These are phyloP conservation scores for Wickerhamomyces tratensis DNA, from an alignment of 805 yeast species.

Conservation along the genomic window DNA sequence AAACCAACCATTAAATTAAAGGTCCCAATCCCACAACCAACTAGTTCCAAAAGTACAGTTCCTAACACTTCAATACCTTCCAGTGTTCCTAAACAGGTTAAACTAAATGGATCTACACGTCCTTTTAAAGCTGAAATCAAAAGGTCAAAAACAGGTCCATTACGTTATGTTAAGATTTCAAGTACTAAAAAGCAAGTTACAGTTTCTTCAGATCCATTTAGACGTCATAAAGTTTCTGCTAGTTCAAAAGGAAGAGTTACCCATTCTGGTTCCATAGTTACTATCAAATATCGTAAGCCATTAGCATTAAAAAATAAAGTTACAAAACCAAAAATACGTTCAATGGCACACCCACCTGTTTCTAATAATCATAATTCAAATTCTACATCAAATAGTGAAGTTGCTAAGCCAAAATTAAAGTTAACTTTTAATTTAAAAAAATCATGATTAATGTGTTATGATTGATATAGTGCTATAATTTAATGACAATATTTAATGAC, in stretches of 20 bases:
- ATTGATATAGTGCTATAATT: no score
- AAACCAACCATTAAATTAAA: constrained; percentile 1
- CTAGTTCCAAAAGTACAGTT: neutral
- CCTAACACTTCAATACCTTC: neutral
- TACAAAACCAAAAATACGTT: no score
- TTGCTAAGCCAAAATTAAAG: no score
- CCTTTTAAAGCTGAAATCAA: constrained; percentile 11
- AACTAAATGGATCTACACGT: neutral
- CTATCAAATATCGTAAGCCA: neutral
- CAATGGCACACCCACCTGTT: no score
- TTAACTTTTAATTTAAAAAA: no score
- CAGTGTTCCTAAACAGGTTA: neutral
- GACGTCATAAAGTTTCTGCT: constrained; percentile 4
- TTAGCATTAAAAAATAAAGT: no score
- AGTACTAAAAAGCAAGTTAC: constrained; percentile 24
- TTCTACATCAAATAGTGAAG: no score
- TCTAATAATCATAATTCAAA: no score
- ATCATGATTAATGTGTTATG: no score
- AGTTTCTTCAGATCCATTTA: constrained; percentile 34
- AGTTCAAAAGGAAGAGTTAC: no score
- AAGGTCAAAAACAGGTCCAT: constrained; percentile 16
- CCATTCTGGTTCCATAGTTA: neutral
- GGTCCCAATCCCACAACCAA: neutral
- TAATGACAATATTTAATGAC: no score
- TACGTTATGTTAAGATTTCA: constrained; percentile 34